Percentiles rank a stretch among this genome's conserved stretches.
Conservation (phyloP, 140 eudicot genomes). For the Ambrosia hybrid region DNA sequence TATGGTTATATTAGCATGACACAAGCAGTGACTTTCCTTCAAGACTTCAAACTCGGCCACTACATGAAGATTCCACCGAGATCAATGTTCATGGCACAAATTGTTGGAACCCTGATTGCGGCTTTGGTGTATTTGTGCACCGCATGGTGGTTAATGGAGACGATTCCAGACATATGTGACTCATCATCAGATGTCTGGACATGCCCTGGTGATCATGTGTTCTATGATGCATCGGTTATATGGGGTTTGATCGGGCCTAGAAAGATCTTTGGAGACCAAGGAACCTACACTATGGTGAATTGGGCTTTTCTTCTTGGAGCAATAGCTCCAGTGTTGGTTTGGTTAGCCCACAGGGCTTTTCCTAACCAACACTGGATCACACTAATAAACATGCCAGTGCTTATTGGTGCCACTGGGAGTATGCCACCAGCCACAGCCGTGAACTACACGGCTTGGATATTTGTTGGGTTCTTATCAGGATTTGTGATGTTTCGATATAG, state of each 20-base stretch:
- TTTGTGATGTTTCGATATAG: constrained; percentile 65
- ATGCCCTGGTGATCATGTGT: constrained; percentile 86
- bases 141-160: constrained; percentile 99
- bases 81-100: constrained; percentile 98
- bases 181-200: constrained; percentile 71
- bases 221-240: constrained; percentile 82
- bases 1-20: constrained; percentile 96
- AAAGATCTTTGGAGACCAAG: constrained; percentile 73
- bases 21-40: constrained; percentile 88
- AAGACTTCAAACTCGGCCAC: constrained; percentile 95
- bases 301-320: constrained; percentile 88
- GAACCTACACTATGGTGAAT: constrained; percentile 63
- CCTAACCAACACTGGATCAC: constrained; percentile 77
- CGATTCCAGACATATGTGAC: constrained; percentile 74
- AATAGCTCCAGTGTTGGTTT: constrained; percentile 70
- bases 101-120: constrained; percentile 82
- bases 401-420: constrained; percentile 69
- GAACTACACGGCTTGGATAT: constrained; percentile 80
- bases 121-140: constrained; percentile 73
- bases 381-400: constrained; percentile 78
- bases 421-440: constrained; percentile 98
- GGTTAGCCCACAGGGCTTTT: constrained; percentile 73
- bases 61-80: constrained; percentile 98
- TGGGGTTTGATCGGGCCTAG: constrained; percentile 89
- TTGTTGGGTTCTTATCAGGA: constrained; percentile 78